Percentiles rank a stretch among this genome's conserved stretches.
Conservation (phyloP, 2,329 filamentous ascomycete genomes). For the Pseudogymnoascus sp. region DNA sequence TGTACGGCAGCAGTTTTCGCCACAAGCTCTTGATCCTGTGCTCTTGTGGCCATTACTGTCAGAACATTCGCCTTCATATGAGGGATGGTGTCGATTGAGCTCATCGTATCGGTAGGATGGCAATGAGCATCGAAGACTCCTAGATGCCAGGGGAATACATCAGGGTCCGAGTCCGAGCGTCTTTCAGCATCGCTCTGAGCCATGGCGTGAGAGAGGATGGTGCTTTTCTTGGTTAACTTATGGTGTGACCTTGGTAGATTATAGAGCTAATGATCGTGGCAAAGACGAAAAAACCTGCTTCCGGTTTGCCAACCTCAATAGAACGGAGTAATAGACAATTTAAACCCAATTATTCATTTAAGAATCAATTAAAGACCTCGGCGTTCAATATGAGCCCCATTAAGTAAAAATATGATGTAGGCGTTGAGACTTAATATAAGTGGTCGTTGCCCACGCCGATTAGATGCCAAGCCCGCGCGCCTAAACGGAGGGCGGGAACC, state of each 20-base stretch:
- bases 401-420: neutral
- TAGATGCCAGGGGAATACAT: slow-evolving; percentile 57
- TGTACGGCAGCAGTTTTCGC: slow-evolving; percentile 48
- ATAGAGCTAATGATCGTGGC: neutral
- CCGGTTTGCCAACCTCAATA: neutral
- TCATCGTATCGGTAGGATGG: slow-evolving; percentile 73
- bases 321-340: neutral
- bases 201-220: neutral
- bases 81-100: slow-evolving; percentile 48
- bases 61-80: slow-evolving; percentile 58
- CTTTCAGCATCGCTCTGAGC: neutral
- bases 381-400: neutral
- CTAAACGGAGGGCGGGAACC: neutral
- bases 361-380: neutral
- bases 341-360: neutral
- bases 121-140: slow-evolving; percentile 74
- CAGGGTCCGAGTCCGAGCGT: neutral
- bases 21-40: slow-evolving; percentile 68
- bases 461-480: slow-evolving; percentile 5
- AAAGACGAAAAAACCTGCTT: neutral
- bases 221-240: neutral
- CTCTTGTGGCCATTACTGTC: slow-evolving; percentile 70
- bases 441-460: neutral
- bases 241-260: neutral
- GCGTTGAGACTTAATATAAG: neutral